phyloP scores from a whole-genome alignment of 306 rosid species.

The Urtica urens region DNA sequence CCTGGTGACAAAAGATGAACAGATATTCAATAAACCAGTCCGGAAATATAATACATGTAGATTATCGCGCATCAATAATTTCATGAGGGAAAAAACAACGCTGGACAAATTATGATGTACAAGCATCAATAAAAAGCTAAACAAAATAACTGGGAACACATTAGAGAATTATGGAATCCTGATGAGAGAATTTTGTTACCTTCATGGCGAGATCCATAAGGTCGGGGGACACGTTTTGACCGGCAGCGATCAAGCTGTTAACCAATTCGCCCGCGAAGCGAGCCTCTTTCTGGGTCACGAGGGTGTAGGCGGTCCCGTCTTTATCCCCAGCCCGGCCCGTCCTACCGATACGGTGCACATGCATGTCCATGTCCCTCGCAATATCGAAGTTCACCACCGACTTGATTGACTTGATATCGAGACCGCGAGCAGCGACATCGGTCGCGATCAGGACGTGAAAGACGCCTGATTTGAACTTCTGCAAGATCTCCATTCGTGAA shows the following conservation, averaged over 20 bases:
- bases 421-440: constrained; percentile 99
- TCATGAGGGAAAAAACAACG: neutral
- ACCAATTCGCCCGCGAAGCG: constrained; percentile 97
- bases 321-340: constrained; percentile 99
- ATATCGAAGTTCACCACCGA: constrained; percentile 93
- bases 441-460: constrained; percentile 93
- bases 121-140: neutral
- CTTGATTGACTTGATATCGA: constrained; percentile 90
- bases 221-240: constrained; percentile 76
- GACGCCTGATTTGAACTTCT: constrained; percentile 78
- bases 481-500: constrained; percentile 83
- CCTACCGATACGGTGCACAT: constrained; percentile 97
- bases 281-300: constrained; percentile 83
- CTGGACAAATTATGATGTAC: neutral
- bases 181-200: constrained; percentile 32
- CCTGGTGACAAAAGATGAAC: constrained; percentile 39
- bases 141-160: neutral
- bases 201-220: constrained; percentile 99
- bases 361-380: constrained; percentile 99
- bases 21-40: neutral
- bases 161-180: neutral
- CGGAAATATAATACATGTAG: neutral
- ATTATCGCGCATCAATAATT: neutral
- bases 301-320: constrained; percentile 91
- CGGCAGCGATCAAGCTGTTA: constrained; percentile 86